Percentiles rank a stretch among this genome's conserved stretches.
phyloP scores from a whole-genome alignment of 495 filamentous ascomycete species.

The Tuber brumale region DNA sequence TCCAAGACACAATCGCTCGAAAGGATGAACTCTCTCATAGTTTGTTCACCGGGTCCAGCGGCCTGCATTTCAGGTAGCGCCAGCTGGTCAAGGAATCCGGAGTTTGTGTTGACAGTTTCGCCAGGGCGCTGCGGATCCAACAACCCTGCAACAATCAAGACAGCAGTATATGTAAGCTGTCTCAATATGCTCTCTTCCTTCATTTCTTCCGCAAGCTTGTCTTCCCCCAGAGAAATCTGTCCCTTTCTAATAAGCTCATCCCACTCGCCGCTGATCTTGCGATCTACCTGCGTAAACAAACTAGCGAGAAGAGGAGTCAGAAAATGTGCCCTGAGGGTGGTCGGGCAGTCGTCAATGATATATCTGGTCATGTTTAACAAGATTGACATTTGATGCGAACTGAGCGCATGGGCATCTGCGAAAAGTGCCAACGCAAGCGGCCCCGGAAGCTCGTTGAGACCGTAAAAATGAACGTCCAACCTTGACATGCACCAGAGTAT shows the following conservation, averaged over 20 bases:
- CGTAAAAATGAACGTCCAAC: constrained; percentile 81
- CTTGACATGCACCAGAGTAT: constrained; percentile 90
- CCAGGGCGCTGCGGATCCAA: constrained; percentile 63
- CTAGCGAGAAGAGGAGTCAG: constrained; percentile 75
- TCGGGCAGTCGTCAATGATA: constrained; percentile 84
- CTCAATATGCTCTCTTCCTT: constrained; percentile 92
- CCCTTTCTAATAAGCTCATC: constrained; percentile 57
- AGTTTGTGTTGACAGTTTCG: constrained; percentile 42
- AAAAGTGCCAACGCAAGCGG: constrained; percentile 81
- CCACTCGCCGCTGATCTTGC: constrained; percentile 84
- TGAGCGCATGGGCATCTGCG: constrained; percentile 72
- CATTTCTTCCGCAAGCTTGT: constrained; percentile 87
- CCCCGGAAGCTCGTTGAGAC: constrained; percentile 71
- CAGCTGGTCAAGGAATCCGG: constrained; percentile 31
- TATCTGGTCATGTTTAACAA: constrained; percentile 78
- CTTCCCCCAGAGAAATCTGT: constrained; percentile 51
- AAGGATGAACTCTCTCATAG: constrained; percentile 73
- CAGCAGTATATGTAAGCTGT: constrained; percentile 85
- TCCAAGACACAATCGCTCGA: constrained; percentile 72
- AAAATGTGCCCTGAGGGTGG: constrained; percentile 67
- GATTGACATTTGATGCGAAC: constrained; percentile 86
- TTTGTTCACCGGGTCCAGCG: constrained; percentile 46
- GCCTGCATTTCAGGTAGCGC: constrained; percentile 41
- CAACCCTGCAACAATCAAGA: constrained; percentile 80
- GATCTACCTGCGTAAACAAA: constrained; percentile 78